Evolutionary conservation across 116 monocot genomes (phyloP).

Genomic region (Papilionanthe hybrid): DNA sequence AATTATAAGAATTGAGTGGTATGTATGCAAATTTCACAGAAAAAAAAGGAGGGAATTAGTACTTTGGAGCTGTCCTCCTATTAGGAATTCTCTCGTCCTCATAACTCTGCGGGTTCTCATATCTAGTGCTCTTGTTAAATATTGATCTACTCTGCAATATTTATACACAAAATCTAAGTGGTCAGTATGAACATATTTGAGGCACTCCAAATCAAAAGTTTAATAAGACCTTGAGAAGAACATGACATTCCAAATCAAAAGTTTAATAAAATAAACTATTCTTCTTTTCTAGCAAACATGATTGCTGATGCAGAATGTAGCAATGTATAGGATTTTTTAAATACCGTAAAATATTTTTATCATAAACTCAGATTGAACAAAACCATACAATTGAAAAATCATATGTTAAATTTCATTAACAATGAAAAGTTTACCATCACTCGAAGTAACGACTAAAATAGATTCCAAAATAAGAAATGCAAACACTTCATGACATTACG

Average conservation of each 20-base stretch:
- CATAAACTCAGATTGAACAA: not conserved
- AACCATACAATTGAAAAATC: not conserved
- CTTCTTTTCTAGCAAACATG: not conserved
- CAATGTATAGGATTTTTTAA: no score
- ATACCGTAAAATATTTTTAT: not conserved
- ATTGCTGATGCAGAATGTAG: not conserved
- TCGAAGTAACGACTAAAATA: not conserved
- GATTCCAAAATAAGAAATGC: not conserved
- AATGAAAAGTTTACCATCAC: not conserved
- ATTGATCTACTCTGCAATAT: constrained; percentile 83
- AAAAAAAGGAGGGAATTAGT: no score
- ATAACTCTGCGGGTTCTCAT: constrained; percentile 86
- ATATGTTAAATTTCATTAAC: not conserved
- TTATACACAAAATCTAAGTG: no score
- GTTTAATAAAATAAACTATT: not conserved
- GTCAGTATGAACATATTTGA: not conserved
- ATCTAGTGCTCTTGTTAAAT: constrained; percentile 98
- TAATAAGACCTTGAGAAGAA: not conserved
- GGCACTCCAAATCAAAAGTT: constrained; percentile 2
- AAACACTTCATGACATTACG: not conserved
- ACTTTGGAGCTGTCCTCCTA: no score
- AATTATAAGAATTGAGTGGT: no score
- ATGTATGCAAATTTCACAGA: no score
- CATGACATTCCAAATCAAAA: not conserved
- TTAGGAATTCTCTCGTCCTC: constrained; percentile 60